Base-by-base conservation (phyloP, 352 stramenopile species). In the Pythium rishiriense region DNA sequence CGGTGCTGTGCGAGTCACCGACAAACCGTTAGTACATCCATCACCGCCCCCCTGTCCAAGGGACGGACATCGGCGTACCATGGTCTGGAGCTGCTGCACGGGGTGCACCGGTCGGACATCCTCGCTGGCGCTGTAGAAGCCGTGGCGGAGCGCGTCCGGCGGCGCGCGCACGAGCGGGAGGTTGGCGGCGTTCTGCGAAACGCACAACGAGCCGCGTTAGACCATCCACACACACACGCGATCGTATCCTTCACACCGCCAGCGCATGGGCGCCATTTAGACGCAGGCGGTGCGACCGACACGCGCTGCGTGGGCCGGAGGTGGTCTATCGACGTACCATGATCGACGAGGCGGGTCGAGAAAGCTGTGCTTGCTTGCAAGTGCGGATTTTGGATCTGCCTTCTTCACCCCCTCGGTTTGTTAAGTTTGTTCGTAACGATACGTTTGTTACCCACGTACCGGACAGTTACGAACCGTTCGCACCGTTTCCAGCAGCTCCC, bases 121-220 rank as follows among this genome's bases (percentile, higher is more conserved):
- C 58, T 91, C 78, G 39, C 81, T 90, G 63, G 87, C 87, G 66
- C 75, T 93, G 73, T 89, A 90, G 61, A 92, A 95, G 66, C 87
- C 87, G 60, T 90, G 81, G 59, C 87, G 82, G 46, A 95, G 75
- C 19, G 85, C 79, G 67, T 95, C 87, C 41, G 86, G 84, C 46
- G 84, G 79, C 42, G 86, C 85, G 28, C 86, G 86, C n/a, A 95
- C 80, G 57, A 95, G 85, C 26, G 86, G 86, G 51, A 95, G 80
- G 67, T 75, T 91, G 14, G 37, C 8, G 37, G 37, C 37, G 59
- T 43, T 50, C 43, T 50, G 15, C 43, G 58, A 1, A 17, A n/a
- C n/a, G 1, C 9, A 17, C 37, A n/a, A n/a, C 25, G 1, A 22
- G 0, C 3, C 2, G 28, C 25, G 22, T 9, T 35, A 51, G 28